Conservation (phyloP, 1,139 yeast species). For the Arxiozyma telluris region DNA sequence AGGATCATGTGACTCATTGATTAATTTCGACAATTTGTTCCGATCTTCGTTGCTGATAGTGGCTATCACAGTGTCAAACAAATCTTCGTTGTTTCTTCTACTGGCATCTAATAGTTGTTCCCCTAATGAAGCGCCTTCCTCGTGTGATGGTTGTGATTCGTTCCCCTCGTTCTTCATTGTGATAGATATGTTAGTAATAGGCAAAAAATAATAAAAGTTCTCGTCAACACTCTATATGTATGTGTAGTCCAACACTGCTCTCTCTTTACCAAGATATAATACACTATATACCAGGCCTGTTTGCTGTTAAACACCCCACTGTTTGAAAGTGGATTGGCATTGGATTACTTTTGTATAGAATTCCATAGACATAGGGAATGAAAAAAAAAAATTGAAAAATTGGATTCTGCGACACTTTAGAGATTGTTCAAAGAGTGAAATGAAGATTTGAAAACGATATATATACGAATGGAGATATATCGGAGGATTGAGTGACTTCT, state of each 20-base stretch:
- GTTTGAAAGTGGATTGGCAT: neutral
- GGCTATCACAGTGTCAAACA: conserved; percentile 48
- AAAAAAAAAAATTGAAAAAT: neutral
- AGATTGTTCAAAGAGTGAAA: neutral
- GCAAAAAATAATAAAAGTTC: too few species aligned
- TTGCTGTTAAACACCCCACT: neutral
- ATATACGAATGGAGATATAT: too few species aligned
- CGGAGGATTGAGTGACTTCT: too few species aligned
- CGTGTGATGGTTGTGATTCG: neutral
- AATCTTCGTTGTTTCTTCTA: conserved; percentile 78
- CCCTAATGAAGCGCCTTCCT: conserved; percentile 61
- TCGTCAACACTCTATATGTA: neutral
- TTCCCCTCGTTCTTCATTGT: neutral
- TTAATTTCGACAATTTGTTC: conserved; percentile 45
- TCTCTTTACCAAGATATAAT: too few species aligned
- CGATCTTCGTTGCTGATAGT: conserved; percentile 38
- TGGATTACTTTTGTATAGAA: neutral
- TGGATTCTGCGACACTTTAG: neutral
- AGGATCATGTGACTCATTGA: conserved; percentile 67
- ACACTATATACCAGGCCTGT: too few species aligned
- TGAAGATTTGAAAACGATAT: neutral
- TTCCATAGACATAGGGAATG: neutral
- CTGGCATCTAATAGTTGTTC: conserved; percentile 85
- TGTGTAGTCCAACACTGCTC: neutral
- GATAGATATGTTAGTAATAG: neutral